Evolutionary conservation across 225 moss, liverwort and hornwort species (phyloP).

Genomic region (Takakia lepidozioides): DNA sequence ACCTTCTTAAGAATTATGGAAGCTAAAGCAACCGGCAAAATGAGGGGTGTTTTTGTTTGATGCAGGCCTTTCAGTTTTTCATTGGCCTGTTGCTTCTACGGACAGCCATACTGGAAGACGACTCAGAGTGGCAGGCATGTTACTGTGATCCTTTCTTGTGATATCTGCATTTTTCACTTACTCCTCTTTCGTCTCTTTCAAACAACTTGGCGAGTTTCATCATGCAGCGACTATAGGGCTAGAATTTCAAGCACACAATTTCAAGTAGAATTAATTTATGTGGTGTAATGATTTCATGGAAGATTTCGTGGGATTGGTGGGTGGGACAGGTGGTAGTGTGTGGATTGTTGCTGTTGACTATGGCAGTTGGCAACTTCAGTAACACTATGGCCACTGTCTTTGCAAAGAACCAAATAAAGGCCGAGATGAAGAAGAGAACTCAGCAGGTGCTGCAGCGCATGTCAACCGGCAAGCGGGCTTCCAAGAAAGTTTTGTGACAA

Average conservation of each 20-base stretch:
- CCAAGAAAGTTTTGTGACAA: slow-evolving; percentile 26
- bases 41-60: no score
- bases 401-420: slow-evolving; percentile 83
- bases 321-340: slow-evolving; percentile 80
- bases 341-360: slow-evolving; percentile 64
- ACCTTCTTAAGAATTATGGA: no score
- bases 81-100: slow-evolving; percentile 63
- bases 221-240: no score
- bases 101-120: slow-evolving; percentile 57
- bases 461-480: no score
- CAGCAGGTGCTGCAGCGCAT: slow-evolving; percentile 36
- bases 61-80: slow-evolving; percentile 80
- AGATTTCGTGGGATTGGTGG: not conserved
- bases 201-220: no score
- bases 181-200: not conserved
- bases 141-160: not conserved
- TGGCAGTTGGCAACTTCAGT: slow-evolving; percentile 80
- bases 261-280: no score
- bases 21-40: no score
- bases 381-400: slow-evolving; percentile 80
- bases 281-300: not conserved
- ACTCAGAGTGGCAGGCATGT: slow-evolving; percentile 80
- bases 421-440: slow-evolving; percentile 81
- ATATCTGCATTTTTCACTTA: not conserved
- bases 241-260: no score